Conservation (phyloP, 768 basidiomycete species). For the Tylopilus cervinicoccineus region DNA sequence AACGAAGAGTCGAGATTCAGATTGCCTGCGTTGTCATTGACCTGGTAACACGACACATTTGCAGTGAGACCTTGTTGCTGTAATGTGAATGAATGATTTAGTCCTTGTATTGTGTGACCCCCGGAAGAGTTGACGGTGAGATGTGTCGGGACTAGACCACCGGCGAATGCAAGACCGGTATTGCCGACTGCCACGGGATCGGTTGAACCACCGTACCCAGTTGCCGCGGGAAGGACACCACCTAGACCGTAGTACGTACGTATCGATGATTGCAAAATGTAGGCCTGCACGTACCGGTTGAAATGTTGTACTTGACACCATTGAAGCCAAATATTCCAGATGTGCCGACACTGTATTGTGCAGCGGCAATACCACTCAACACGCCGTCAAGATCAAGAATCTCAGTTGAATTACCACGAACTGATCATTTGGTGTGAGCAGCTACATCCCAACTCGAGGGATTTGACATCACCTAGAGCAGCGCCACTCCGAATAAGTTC, state of each 20-base stretch:
- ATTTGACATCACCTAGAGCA: not conserved
- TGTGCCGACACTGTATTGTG: slow-evolving; percentile 4
- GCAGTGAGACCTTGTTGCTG: slow-evolving; percentile 20
- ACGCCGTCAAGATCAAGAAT: slow-evolving; percentile 7
- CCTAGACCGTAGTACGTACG: not conserved
- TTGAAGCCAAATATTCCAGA: slow-evolving; percentile 15
- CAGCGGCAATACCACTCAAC: slow-evolving; percentile 14
- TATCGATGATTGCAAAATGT: not conserved
- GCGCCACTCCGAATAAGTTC: slow-evolving; percentile 2
- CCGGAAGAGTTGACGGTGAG: not conserved
- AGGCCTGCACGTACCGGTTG: slow-evolving; percentile 4
- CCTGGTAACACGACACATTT: slow-evolving; percentile 1
- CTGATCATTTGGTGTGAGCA: not conserved
- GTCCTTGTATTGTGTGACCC: not conserved
- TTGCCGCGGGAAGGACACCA: slow-evolving; percentile 7
- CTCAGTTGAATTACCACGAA: slow-evolving; percentile 11
- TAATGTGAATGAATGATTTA: not conserved
- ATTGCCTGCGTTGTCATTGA: not conserved
- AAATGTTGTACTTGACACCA: slow-evolving; percentile 15
- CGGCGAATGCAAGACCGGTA: not conserved
- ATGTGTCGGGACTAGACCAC: slow-evolving; percentile 4
- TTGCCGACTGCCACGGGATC: not conserved
- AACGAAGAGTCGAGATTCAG: not conserved
- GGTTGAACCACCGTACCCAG: not conserved
- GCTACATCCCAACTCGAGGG: not conserved